Evolutionary conservation across 1,284 basidiomycete genomes (phyloP), one percentile per base, ranked within the genome.

Genomic region (Termitomyces sp.): DNA sequence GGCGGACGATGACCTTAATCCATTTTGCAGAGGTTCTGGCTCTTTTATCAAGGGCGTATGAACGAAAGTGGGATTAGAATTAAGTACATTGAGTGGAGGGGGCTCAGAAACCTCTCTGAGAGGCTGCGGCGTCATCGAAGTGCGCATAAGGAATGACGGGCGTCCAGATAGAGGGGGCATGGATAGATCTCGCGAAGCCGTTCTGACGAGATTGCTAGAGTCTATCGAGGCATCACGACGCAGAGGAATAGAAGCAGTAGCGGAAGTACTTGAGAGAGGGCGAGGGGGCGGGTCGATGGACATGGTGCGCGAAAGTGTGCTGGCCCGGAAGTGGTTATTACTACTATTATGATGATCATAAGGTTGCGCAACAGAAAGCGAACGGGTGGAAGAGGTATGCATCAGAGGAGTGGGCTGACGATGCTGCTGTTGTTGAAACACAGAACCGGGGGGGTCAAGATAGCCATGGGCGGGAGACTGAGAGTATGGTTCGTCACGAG

Each of bases 51-150:
- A 68, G 1, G 86, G 85, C 0, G 77, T 74, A 57, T 77, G 84
- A n/a, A 89, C 77, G 62, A 89, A 89, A 49, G 78, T 72, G 14
- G 86, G 86, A 59, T 84, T 82, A 16, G 79, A 74, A 56, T 74
- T 72, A 26, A 89, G 74, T 47, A 77, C 57, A 40, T 75, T 73
- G 26, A 88, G 64, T 5, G 83, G 76, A 24, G 86, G 86, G n/a
- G 86, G 87, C 58, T 86, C 86, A 14, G 84, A 84, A 34, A 67
- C 65, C 57, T 85, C 83, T 57, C 84, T 62, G 9, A 66, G 68
- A 26, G 73, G 81, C 61, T 84, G 81, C 5, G 87, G 87, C 3
- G 86, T 87, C 56, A 85, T 68, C 11, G 84, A 83, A 24, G 77
- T 75, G 57, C 84, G 81, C 71, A 86, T 72, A 33, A 79, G 79